Conservation (phyloP, 2,329 filamentous ascomycete genomes). For the Nemania sp. region DNA sequence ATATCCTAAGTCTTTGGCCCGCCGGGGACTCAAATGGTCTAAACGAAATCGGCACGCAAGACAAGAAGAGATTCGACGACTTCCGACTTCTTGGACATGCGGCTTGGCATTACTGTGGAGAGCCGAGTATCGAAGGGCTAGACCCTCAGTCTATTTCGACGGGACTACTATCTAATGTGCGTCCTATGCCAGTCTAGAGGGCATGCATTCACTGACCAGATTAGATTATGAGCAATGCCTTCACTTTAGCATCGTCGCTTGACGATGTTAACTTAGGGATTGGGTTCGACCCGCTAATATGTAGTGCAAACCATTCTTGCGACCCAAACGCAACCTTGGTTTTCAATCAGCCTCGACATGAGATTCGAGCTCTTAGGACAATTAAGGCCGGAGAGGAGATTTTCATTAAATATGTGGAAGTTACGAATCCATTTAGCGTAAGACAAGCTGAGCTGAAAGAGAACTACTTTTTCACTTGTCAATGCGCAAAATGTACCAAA, state of each 20-base stretch:
- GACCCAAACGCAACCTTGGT: conserved; percentile 61
- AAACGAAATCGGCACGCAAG: conserved; percentile 31
- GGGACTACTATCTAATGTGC: conserved; percentile 44
- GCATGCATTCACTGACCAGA: conserved; percentile 23
- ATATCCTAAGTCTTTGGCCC: conserved; percentile 42
- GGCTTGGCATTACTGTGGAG: conserved; percentile 43
- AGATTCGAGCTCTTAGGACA: conserved; percentile 58
- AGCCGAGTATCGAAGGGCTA: conserved; percentile 37
- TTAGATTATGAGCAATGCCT: conserved; percentile 43
- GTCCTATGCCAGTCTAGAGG: conserved; percentile 14
- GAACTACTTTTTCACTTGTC: conserved; percentile 62
- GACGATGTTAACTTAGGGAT: conserved; percentile 42
- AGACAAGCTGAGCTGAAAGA: conserved; percentile 59
- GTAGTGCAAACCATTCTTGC: conserved; percentile 62
- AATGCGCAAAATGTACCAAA: conserved; percentile 60
- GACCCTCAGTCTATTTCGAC: conserved; percentile 37
- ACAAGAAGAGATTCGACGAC: conserved; percentile 43
- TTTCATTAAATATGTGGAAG: conserved; percentile 62
- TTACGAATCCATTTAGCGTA: conserved; percentile 57
- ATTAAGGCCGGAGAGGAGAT: conserved; percentile 63
- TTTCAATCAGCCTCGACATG: conserved; percentile 59
- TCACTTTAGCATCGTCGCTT: conserved; percentile 40
- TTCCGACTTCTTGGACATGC: conserved; percentile 42
- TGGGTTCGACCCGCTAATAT: conserved; percentile 48
- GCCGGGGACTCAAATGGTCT: conserved; percentile 34